Evolutionary conservation across 495 filamentous ascomycete genomes (phyloP), one percentile per base, ranked within the genome.

Genomic region (Annulohypoxylon maeteangense): DNA sequence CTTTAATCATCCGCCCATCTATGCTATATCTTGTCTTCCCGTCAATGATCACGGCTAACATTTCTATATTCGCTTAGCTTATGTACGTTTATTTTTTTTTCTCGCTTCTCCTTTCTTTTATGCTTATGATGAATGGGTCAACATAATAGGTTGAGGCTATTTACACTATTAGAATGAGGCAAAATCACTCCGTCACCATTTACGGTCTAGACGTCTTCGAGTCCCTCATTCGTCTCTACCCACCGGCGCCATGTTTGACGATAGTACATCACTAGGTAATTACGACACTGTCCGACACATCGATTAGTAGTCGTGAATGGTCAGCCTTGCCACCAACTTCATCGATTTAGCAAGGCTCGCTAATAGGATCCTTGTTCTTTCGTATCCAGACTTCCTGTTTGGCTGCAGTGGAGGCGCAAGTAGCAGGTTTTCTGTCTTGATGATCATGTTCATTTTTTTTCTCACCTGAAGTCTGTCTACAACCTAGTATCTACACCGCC

Each of bases 261-360:
- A 44, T 44, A 32, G 42, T 25, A 29, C 34, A 45, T 32, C 36
- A 25, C 20, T 27, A 23, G 23, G 20, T 23, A 25, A 59, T 38
- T 44, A 22, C 34, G 22, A 58, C 38, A 32, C 45, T 54, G 40
- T 67, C 38, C 20, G n/a, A 51, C 42, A 29, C 3, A 42, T 38
- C n/a, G 27, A 54, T 47, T 57, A 59, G 53, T 59, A 60, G 54
- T 34, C 22, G 4, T 40, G n/a, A n/a, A 36, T 36, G 48, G 47
- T 36, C 53, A 68, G 60, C 65, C 65, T 72, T 47, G 65, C 61
- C 65, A 68, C 60, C 36, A 23, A 50, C 65, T 60, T 60, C 65
- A 36, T 50, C 54, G 22, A 23, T 66, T 42, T 47, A 61, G 55
- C 59, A 23, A 69, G 70, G 65, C 70, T 66, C 69, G 44, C 58